Evolutionary conservation across 2,329 filamentous ascomycete species (phyloP), one percentile per base, ranked within the genome.

Genomic region (Volutella citrinella): DNA sequence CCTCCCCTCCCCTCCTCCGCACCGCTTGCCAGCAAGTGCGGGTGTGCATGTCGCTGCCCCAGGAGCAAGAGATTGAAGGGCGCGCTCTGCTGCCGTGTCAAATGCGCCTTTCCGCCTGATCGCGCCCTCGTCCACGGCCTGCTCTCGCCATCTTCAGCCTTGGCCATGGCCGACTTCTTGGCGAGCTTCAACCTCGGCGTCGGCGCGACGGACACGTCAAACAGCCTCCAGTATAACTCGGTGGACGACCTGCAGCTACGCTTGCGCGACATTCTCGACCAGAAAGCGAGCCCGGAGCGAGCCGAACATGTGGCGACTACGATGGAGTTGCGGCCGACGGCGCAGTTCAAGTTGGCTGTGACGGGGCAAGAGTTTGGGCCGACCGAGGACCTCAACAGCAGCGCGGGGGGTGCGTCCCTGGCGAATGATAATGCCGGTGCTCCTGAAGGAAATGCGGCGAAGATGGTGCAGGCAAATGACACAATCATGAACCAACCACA

Each of bases 241-340:
- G 36, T 60, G 27, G 64, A 70, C 13, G 70, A 78, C 18, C 55
- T 80, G 7, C 64, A 70, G 42, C 45, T 47, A 15, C 65, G 65
- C n/a, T 55, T 80, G 16, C 61, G 60, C 22, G 48, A 52, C 7
- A 40, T 65, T 1, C 52, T 77, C 27, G 51, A 57, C 6, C 51
- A 57, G 13, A 75, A 70, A 40, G 61, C 63, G 13, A 66, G 68
- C 5, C 59, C 65, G 10, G 71, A 62, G 14, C 70, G 68, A 29
- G 74, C 71, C 24, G 65, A 76, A 33, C 72, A 74, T 43, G 55
- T 75, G 10, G 62, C 67, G 7, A 52, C 61, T 13, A 69, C 60
- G 3, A 62, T 76, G 32, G 68, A 74, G 41, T 51, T 80, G 18
- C 60, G 64, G 2, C 55, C 66, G 1, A 60, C 65, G 7, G 60